Conservation (phyloP, 352 stramenopile species). For the Phytophthora pini region DNA sequence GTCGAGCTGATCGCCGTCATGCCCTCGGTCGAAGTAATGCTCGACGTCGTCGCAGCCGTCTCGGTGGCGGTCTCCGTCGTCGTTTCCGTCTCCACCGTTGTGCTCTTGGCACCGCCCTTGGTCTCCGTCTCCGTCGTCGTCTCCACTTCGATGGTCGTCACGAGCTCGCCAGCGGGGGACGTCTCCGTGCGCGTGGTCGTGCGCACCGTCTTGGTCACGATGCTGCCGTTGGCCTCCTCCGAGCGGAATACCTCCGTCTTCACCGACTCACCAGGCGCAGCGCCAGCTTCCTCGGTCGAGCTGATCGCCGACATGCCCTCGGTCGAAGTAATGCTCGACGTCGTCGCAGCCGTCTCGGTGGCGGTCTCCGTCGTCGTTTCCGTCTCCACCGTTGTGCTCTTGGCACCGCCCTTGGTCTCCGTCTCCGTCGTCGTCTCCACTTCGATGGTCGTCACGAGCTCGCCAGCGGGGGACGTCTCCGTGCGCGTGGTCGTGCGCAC, state of each 20-base stretch:
- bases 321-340: slow-evolving; percentile 22
- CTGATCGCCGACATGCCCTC: slow-evolving; percentile 27
- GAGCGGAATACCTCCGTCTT: slow-evolving; percentile 28
- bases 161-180: slow-evolving; percentile 14
- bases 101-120: slow-evolving; percentile 16
- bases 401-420: slow-evolving; percentile 19
- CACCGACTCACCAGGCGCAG: slow-evolving; percentile 9
- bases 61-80: slow-evolving; percentile 25
- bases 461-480: slow-evolving; percentile 15
- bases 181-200: slow-evolving; percentile 25
- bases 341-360: slow-evolving; percentile 19
- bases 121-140: slow-evolving; percentile 22
- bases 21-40: slow-evolving; percentile 13
- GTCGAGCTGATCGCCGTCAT: slow-evolving; percentile 24
- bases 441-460: slow-evolving; percentile 25
- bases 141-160: slow-evolving; percentile 28
- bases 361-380: slow-evolving; percentile 29
- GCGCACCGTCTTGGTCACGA: slow-evolving; percentile 31
- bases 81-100: slow-evolving; percentile 23
- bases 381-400: slow-evolving; percentile 24
- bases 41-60: slow-evolving; percentile 16
- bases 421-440: slow-evolving; percentile 29
- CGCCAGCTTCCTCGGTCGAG: slow-evolving; percentile 20
- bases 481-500: slow-evolving; percentile 26
- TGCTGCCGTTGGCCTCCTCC: slow-evolving; percentile 23